A percentile compares a stretch with the other conserved stretches of the same genome.
These are phyloP conservation scores for Acanthamoeba castellanii DNA, from an alignment of 208 protist genomes.

Conservation along the genomic window DNA sequence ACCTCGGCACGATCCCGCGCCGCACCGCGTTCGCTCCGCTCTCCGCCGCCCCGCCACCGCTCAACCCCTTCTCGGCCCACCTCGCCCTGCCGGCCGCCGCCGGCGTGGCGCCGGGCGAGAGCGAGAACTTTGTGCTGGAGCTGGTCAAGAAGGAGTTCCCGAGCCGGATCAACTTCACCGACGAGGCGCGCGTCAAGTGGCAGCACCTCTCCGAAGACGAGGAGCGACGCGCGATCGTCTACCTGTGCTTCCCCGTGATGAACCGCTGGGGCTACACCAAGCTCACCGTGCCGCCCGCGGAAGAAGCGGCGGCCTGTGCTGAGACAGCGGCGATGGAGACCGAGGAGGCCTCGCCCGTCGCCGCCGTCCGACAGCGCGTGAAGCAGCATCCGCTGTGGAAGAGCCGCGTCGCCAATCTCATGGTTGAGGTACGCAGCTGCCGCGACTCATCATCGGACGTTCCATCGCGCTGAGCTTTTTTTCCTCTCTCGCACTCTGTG, in stretches of 20 bases:
- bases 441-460: background rate
- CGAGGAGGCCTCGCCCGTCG: background rate
- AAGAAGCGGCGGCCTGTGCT: background rate
- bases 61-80: conserved; percentile 53
- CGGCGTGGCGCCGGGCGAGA: background rate
- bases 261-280: conserved; percentile 64
- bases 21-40: background rate
- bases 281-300: background rate
- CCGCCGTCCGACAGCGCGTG: conserved; percentile 16
- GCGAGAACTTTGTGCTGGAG: conserved; percentile 31
- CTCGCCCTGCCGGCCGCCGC: background rate
- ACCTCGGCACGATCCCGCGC: conserved; percentile 53
- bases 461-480: background rate
- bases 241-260: conserved; percentile 48
- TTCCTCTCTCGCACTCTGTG: background rate
- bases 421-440: background rate
- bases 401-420: conserved; percentile 49
- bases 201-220: conserved; percentile 55
- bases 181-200: conserved; percentile 35
- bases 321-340: background rate
- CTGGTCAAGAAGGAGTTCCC: conserved; percentile 1
- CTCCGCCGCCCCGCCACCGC: background rate
- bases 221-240: conserved; percentile 40
- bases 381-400: conserved; percentile 48
- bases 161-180: background rate